A percentile compares a stretch with the other conserved stretches of the same genome.
These are phyloP conservation scores for Colletotrichum chlorophyti DNA, from an alignment of 2,329 filamentous ascomycete genomes.

Conservation along the genomic window DNA sequence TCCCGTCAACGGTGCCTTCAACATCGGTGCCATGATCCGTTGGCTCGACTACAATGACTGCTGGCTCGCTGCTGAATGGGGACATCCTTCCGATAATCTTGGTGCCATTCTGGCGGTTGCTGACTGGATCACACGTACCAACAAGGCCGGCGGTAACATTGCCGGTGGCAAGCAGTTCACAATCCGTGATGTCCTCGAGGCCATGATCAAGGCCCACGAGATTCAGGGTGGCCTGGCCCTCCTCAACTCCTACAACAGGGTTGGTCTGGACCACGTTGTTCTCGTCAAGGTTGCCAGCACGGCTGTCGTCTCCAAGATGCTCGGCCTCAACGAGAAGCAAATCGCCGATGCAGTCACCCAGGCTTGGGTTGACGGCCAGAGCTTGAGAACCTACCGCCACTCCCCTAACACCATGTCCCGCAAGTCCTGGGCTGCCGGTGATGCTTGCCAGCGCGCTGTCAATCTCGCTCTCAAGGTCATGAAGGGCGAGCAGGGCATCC, in stretches of 20 bases:
- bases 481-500: constrained; percentile 89
- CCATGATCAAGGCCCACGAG: constrained; percentile 99
- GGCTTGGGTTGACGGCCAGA: constrained; percentile 97
- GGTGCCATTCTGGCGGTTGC: constrained; percentile 96
- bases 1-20: constrained; percentile 95
- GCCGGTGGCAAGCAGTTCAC: constrained; percentile 89
- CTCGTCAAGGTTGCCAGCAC: constrained; percentile 97
- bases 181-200: constrained; percentile 89
- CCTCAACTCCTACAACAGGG: constrained; percentile 98
- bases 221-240: constrained; percentile 97
- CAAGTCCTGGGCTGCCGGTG: constrained; percentile 98
- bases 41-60: constrained; percentile 99
- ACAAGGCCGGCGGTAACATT: constrained; percentile 77
- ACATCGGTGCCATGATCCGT: constrained; percentile 98
- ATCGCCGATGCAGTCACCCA: constrained; percentile 96
- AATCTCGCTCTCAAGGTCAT: constrained; percentile 90
- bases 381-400: constrained; percentile 95
- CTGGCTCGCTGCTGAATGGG: constrained; percentile 99
- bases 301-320: constrained; percentile 93
- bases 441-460: constrained; percentile 94
- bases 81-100: constrained; percentile 97
- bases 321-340: constrained; percentile 87
- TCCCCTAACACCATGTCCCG: constrained; percentile 99
- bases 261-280: constrained; percentile 96
- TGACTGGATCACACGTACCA: constrained; percentile 96